Base-by-base conservation (phyloP, 805 yeast species). In the Saturnispora besseyi region DNA sequence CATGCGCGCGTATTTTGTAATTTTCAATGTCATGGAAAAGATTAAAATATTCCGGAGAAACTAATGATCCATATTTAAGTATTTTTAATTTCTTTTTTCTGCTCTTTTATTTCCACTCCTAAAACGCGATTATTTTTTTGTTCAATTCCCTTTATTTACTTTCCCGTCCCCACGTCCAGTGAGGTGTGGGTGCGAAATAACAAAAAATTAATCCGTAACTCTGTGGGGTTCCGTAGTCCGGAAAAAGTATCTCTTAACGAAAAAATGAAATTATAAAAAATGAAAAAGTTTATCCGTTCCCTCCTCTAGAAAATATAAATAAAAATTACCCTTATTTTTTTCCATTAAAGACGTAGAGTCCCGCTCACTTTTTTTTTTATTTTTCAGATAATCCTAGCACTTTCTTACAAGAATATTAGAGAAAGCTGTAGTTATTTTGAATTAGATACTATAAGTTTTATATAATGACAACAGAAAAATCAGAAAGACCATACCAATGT, bases 401-500 rank as follows among this genome's bases (percentile, higher is more conserved):
- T 18, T 36, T 11, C 34, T 36, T 36, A 8, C 13, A 26, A 26
- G 29, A 26, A 26, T 26, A 26, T 6, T 26, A 26, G 6, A 26
- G 6, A 6, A 26, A 26, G 29, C 6, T 26, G 1, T 26, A 6
- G 29, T 26, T 26, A 1, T 26, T 26, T 5, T 6, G 9, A 26
- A 26, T 26, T 26, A 26, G 29, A 26, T 6, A 26, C 9, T 8
- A 26, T 26, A 5, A 2, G 9, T 1, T 26, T 8, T 26, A 26
- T 36, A 18, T 13, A 58, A 57, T 32, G 56, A n/a, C 24, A 3
- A 15, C 15, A 7, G 22, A 40, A 18, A 31, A 53, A 10, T 57
- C 55, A 13, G 78, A 64, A 9, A 63, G 81, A 52, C 90, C 90
- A 1, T 84, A 81, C 65, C 79, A 81, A 53, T 84, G 91, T 61